Percentiles rank a stretch among this genome's conserved stretches.
Conservation (phyloP, 2,329 filamentous ascomycete genomes). For the Cercospora canescens region DNA sequence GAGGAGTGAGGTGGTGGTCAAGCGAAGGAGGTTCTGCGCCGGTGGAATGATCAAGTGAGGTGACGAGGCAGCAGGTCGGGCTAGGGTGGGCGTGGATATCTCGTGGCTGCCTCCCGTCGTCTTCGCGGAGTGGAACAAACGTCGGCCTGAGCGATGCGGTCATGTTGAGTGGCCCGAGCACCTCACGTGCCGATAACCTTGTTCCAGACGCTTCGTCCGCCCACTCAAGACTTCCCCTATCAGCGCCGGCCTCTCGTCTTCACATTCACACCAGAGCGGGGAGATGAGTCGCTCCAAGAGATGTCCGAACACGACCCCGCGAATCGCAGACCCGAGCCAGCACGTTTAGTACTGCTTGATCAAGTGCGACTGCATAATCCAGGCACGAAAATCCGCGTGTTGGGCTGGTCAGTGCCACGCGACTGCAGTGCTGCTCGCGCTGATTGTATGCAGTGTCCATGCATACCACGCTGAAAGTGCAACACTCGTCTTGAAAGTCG, state of each 20-base stretch:
- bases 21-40: neutral
- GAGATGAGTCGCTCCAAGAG: neutral
- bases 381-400: constrained; percentile 84
- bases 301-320: constrained; percentile 7
- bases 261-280: neutral
- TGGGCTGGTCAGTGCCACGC: constrained; percentile 74
- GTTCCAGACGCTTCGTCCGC: neutral
- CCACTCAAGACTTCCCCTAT: neutral
- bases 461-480: constrained; percentile 59
- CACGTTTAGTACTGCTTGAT: constrained; percentile 49
- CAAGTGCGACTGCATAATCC: constrained; percentile 40
- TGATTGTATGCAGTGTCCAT: constrained; percentile 52
- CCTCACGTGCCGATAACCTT: constrained; percentile 9
- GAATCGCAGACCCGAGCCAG: constrained; percentile 54
- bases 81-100: neutral
- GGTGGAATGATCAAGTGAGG: neutral
- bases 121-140: neutral
- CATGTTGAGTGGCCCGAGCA: constrained; percentile 1
- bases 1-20: neutral
- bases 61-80: neutral
- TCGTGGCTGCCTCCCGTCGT: constrained; percentile 6
- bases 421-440: neutral
- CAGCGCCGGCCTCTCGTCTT: neutral
- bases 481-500: constrained; percentile 67
- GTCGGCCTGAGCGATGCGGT: constrained; percentile 3